Evolutionary conservation across 2,329 filamentous ascomycete species (phyloP).

Genomic region (Anisogramma anomala): DNA sequence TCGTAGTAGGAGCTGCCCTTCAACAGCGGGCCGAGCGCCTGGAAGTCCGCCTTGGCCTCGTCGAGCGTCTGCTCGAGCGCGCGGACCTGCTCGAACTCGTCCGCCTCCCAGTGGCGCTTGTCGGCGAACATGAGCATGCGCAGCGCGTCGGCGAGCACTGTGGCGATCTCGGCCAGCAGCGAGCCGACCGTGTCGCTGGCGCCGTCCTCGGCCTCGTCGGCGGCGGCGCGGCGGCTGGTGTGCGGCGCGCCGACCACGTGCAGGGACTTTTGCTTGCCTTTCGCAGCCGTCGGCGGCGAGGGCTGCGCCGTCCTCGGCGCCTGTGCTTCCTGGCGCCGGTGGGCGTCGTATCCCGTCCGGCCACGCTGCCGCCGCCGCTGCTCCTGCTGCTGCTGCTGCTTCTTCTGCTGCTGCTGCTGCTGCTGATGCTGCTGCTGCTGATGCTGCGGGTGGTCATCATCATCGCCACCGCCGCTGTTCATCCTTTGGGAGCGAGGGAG

Average conservation of each 20-base stretch:
- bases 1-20: slow-evolving; percentile 48
- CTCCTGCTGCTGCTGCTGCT: not conserved
- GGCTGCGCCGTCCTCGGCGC: not conserved
- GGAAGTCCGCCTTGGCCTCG: slow-evolving; percentile 49
- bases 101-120: slow-evolving; percentile 45
- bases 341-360: not conserved
- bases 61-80: slow-evolving; percentile 44
- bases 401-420: slow-evolving; percentile 2
- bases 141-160: slow-evolving; percentile 39
- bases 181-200: slow-evolving; percentile 40
- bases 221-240: not conserved
- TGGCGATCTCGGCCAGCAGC: slow-evolving; percentile 47
- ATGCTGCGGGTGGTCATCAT: no score
- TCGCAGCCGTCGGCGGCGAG: not conserved
- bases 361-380: not conserved
- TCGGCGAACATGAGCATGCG: slow-evolving; percentile 45
- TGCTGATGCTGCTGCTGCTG: no score
- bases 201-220: not conserved
- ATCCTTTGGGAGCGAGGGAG: slow-evolving; percentile 9
- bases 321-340: no score
- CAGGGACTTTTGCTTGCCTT: not conserved
- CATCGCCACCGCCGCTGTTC: slow-evolving; percentile 10
- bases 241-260: not conserved
- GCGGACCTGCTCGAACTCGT: slow-evolving; percentile 48
- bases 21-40: slow-evolving; percentile 43